Evolutionary conservation across 805 yeast genomes (phyloP), one percentile per base, ranked within the genome.

Genomic region (Metschnikowia vanudenii): DNA sequence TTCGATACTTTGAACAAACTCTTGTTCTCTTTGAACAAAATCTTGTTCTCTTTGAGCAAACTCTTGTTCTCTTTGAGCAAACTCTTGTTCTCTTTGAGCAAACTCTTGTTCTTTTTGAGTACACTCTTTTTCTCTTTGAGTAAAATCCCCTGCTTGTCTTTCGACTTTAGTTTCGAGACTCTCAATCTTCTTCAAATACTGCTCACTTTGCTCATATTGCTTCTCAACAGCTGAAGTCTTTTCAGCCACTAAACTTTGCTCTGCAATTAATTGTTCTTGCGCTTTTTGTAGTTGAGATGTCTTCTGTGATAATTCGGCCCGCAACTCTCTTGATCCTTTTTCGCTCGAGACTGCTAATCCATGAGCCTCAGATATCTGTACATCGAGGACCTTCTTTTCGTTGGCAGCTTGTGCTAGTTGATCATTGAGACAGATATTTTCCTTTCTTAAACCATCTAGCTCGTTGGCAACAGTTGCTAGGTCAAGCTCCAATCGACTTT

Each of bases 201-300:
- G 37, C 13, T 35, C 39, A n/a, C 31, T 45, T 16, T 19, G 17
- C 45, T 20, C 41, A 12, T 18, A 16, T 17, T 41, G 41, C 19
- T 35, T 28, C n/a, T 34, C 31, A 8, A 42, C n/a, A 30, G 11
- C 10, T 11, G 39, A 17, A 7, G 31, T 39, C 12, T 39, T 28
- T 7, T 39, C 45, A 10, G 43, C 41, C 11, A 29, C 22, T 14
- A 30, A 14, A 1, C 10, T 16, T 17, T 30, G 34, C 11, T 35
- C 31, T 9, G 33, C 11, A 6, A 3, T 4, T 10, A 45, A 4
- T 20, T 36, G 33, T 5, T 39, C 34, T 24, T 45, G 28, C 16
- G 39, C 37, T 9, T 20, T 13, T 13, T 39, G 16, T 3, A 39
- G 10, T 17, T 31, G 37, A 14, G 17, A 9, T 5, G 13, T 14